phyloP scores from a whole-genome alignment of 2,329 filamentous ascomycete genomes.

The Fusarium equiseti region DNA sequence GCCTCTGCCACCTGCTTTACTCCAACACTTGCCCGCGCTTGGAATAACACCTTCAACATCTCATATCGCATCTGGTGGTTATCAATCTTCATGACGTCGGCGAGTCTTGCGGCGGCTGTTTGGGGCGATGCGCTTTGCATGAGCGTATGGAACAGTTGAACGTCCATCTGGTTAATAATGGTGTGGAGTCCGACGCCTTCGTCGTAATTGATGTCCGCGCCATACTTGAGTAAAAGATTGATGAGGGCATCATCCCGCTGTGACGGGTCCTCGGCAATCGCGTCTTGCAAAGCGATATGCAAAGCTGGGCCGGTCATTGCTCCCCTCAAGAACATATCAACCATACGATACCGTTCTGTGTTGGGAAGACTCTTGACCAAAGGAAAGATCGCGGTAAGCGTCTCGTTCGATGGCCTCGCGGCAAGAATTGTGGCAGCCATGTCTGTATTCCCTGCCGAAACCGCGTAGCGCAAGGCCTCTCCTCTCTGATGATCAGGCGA shows the following conservation, averaged over 20 bases:
- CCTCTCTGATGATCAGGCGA: conserved; percentile 66
- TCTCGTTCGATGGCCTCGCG: conserved; percentile 61
- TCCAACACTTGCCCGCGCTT: conserved; percentile 59
- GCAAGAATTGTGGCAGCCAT: conserved; percentile 62
- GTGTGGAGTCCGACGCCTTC: conserved; percentile 62
- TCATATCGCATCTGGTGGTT: conserved; percentile 59
- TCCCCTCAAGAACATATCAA: conserved; percentile 62
- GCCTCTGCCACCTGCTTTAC: conserved; percentile 58
- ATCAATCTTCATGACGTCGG: conserved; percentile 60
- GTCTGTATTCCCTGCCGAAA: conserved; percentile 58
- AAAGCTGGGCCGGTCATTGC: conserved; percentile 62
- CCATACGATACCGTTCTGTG: conserved; percentile 61
- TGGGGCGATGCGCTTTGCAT: conserved; percentile 61
- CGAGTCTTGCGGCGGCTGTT: conserved; percentile 62
- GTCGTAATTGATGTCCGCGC: conserved; percentile 67
- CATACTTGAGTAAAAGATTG: conserved; percentile 63
- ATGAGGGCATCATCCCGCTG: conserved; percentile 65
- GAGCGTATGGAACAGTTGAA: conserved; percentile 59
- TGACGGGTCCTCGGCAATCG: conserved; percentile 62
- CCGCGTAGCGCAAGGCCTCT: conserved; percentile 63
- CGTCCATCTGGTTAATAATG: conserved; percentile 62
- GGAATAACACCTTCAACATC: conserved; percentile 62
- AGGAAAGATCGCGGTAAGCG: conserved; percentile 63
- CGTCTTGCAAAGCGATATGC: conserved; percentile 63
- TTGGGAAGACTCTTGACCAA: conserved; percentile 58